A percentile compares a stretch with the other conserved stretches of the same genome.
Evolutionary conservation across 2,329 filamentous ascomycete species (phyloP).

Genomic region (Hypocreales sp.): DNA sequence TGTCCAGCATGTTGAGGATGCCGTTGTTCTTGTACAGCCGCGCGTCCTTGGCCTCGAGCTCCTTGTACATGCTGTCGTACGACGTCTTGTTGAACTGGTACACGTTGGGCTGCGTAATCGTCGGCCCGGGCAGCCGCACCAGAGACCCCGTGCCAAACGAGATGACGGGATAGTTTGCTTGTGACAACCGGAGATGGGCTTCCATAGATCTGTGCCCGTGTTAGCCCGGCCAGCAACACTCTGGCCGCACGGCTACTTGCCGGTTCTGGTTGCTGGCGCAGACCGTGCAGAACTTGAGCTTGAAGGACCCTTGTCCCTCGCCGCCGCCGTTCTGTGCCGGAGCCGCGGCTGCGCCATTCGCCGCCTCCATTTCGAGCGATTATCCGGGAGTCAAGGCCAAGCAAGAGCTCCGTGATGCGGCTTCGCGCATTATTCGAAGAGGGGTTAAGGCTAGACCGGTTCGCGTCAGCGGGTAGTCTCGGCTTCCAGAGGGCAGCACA

Average conservation of each 20-base stretch:
- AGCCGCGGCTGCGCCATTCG: constrained; percentile 21
- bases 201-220: constrained; percentile 51
- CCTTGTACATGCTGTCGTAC: constrained; percentile 87
- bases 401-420: constrained; percentile 1
- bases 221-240: too few species aligned
- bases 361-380: constrained; percentile 21
- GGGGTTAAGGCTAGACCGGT: background rate
- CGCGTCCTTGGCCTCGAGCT: constrained; percentile 73
- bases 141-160: constrained; percentile 94
- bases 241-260: constrained; percentile 27
- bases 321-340: constrained; percentile 26
- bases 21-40: constrained; percentile 84
- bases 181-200: constrained; percentile 84
- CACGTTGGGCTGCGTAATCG: constrained; percentile 86
- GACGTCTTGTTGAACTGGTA: constrained; percentile 97
- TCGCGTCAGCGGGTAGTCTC: constrained; percentile 5
- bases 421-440: constrained; percentile 9
- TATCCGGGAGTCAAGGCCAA: constrained; percentile 4
- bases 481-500: too few species aligned
- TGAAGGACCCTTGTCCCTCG: constrained; percentile 49
- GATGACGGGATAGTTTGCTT: constrained; percentile 83
- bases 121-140: constrained; percentile 82
- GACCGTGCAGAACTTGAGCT: constrained; percentile 95
- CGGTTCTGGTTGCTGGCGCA: constrained; percentile 97
- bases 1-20: constrained; percentile 85